Conservation (phyloP, 148 eudicot genomes). For the Diospyros kaki region DNA sequence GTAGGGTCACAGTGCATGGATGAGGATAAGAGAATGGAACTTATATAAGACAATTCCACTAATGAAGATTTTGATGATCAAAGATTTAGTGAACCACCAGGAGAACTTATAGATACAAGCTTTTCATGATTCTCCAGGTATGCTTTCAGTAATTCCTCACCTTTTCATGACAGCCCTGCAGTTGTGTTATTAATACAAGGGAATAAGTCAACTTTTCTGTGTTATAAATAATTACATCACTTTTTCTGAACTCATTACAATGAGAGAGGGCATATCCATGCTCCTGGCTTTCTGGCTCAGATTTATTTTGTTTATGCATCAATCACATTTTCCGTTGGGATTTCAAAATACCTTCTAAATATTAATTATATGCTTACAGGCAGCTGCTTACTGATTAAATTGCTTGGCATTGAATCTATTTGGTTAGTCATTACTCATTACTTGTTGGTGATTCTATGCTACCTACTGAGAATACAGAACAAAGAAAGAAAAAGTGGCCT, state of each 20-base stretch:
- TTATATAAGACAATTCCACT: constrained; percentile 38
- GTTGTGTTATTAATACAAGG: not conserved
- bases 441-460: not conserved
- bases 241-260: not conserved
- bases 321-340: not conserved
- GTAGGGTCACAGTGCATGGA: constrained; percentile 39
- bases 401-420: not conserved
- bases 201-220: not conserved
- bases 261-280: not conserved
- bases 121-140: constrained; percentile 32
- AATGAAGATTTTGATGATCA: constrained; percentile 50
- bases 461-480: not conserved
- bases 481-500: not conserved
- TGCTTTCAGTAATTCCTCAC: constrained; percentile 2
- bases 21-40: constrained; percentile 35
- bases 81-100: constrained; percentile 39
- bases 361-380: not conserved
- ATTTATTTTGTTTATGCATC: not conserved
- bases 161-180: not conserved
- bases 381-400: not conserved
- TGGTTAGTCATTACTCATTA: not conserved
- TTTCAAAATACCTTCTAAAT: not conserved
- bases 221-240: not conserved
- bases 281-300: not conserved
- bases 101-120: constrained; percentile 26